Base-by-base conservation (phyloP, 2,329 filamentous ascomycete genomes). In the Fusarium torreyae region DNA sequence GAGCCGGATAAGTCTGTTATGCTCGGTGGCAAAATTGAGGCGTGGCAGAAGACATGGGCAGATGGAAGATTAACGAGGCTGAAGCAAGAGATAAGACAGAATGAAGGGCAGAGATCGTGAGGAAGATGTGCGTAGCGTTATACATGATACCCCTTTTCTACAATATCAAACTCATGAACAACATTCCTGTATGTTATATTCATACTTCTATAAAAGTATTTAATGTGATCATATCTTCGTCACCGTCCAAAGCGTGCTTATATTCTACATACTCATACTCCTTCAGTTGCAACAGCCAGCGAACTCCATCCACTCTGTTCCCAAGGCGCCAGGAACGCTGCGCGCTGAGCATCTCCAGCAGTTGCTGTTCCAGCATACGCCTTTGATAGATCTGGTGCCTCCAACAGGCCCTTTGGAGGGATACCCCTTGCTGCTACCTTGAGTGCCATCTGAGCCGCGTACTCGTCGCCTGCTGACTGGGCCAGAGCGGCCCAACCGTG, bases 11-110 rank as follows among this genome's bases (percentile, higher is more conserved):
- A 79, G 58, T 90, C 89, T 55, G 85, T 87, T n/a, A 76, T 97
- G 3, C 80, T 98, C n/a, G 96, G 96, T 3, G 96, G 96, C 0
- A 97, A 93, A 81, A 87, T 98, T 44, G 94, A 98, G 56, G 84
- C 83, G 0, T 88, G 94, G 85, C 93, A 98, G 75, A 90, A 88
- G 76, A 85, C 85, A 9, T 98, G 95, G 95, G 85, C 85, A 46
- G 88, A 90, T 15, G 89, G 88, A 3, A 86, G 92, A 68, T 90
- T 97, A 78, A 86, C 85, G 49, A 87, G 88, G 68, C 78, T 98
- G 63, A 89, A 88, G 76, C 86, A 87, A 51, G 87, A 85, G 14
- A 86, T 90, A 18, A 83, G 84, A 20, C 77, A 74, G 39, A 76
- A 77, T 34, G 60, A 71, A 31, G 68, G 36, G 43, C 63, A 52